Base-by-base conservation (phyloP, 192 early-diverging fungal species). In the Jimgerdemannia lactiflua region DNA sequence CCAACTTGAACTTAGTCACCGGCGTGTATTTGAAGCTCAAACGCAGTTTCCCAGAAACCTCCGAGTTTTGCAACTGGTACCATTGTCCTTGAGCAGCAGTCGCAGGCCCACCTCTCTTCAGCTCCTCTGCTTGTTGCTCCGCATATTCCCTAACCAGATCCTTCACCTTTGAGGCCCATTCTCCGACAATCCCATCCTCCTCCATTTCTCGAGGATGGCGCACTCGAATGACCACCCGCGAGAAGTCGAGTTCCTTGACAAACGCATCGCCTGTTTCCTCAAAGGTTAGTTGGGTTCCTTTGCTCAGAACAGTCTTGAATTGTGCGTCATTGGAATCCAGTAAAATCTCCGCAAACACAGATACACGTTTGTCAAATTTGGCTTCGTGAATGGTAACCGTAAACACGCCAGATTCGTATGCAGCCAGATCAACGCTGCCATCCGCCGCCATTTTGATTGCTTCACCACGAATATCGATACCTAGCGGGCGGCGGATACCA, bases 181-280 rank as follows among this genome's bases (percentile, higher is more conserved):
- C 49, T 0, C 74, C 81, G 49, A 73, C 3, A 41, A 49, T 39
- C 14, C 67, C 39, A 10, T 88, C 86, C 64, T 86, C 84, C 2
- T 84, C 82, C 59, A 72, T 44, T 4, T 80, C 73, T 41, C 70
- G 64, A 9, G 73, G 76, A 42, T 83, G 74, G 43, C 77, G 84
- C 66, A 89, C 69, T 42, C 79, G 40, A 42, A 89, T 73, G 3
- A 76, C 66, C 29, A 89, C n/a, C 66, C 79, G 84, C 14, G 88
- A 84, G n/a, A 84, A 89, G 69, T 89, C 86, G 75, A 89, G 75
- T 63, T 89, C 86, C 67, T 87, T 87, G 67, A 89, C 82, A 78
- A 87, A 87, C 4, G 80, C 85, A 59, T 87, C 84, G 4, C 66
- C 69, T 18, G 71, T 69, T 80, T 83, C 81, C 29, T 74, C 67